A percentile compares a stretch with the other conserved stretches of the same genome.
These are phyloP conservation scores for Ormosia emarginata DNA, from an alignment of 306 rosid species.

Conservation along the genomic window DNA sequence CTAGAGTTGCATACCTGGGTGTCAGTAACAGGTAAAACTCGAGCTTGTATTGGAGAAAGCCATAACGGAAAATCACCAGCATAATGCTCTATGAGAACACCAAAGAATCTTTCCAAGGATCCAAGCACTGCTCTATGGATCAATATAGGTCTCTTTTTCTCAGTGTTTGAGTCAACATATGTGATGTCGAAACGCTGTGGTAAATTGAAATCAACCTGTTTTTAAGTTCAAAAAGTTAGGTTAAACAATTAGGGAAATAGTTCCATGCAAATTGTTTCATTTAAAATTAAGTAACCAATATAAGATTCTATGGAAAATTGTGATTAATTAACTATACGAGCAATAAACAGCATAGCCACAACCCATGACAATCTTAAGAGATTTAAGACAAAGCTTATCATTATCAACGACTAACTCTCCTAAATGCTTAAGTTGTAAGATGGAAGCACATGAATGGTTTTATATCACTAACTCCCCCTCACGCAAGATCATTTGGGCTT, in stretches of 20 bases:
- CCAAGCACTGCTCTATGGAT: slow-evolving; percentile 98
- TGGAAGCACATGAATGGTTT: background rate
- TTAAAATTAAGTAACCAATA: slow-evolving; percentile 9
- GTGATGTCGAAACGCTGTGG: slow-evolving; percentile 93
- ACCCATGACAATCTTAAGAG: background rate
- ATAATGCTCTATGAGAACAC: slow-evolving; percentile 92
- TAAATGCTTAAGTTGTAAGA: background rate
- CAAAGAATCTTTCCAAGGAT: slow-evolving; percentile 93
- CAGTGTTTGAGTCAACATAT: slow-evolving; percentile 77
- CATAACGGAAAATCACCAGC: slow-evolving; percentile 97
- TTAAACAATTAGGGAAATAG: slow-evolving; percentile 6
- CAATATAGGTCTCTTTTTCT: slow-evolving; percentile 87
- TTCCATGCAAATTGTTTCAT: background rate
- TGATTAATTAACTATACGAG: background rate
- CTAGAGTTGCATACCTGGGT: slow-evolving; percentile 54
- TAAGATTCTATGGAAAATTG: background rate
- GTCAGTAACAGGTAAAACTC: slow-evolving; percentile 88
- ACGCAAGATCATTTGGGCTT: background rate
- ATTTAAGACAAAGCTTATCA: background rate
- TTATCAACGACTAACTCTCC: background rate
- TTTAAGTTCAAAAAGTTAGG: background rate
- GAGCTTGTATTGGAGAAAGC: slow-evolving; percentile 95
- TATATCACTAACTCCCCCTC: background rate
- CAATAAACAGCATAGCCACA: background rate
- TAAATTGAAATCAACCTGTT: slow-evolving; percentile 93